Percentiles rank a stretch among this genome's conserved stretches.
Conservation (phyloP, 2,329 filamentous ascomycete genomes). For the Aspergillus aculeatus region DNA sequence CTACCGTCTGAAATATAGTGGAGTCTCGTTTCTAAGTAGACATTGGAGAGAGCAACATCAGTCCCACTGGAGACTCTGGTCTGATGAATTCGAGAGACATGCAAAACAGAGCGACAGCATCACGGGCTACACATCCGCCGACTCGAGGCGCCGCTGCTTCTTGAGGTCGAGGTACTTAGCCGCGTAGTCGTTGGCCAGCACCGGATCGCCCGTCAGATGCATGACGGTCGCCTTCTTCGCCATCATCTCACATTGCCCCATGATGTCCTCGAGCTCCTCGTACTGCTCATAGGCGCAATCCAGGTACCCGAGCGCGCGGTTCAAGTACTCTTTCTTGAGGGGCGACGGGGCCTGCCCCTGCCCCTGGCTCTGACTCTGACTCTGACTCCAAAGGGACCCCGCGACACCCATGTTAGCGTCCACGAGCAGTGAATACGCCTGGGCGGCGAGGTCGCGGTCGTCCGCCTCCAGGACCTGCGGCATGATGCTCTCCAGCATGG, state of each 20-base stretch:
- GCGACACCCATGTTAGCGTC: slow-evolving; percentile 79
- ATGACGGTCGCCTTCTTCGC: slow-evolving; percentile 79
- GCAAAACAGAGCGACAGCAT: not conserved
- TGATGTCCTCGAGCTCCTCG: slow-evolving; percentile 64
- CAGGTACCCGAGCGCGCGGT: slow-evolving; percentile 59
- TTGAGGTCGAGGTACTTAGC: slow-evolving; percentile 63
- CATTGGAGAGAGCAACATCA: not conserved
- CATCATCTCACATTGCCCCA: slow-evolving; percentile 74
- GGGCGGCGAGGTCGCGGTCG: slow-evolving; percentile 61
- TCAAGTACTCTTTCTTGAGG: slow-evolving; percentile 56
- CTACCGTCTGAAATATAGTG: not conserved
- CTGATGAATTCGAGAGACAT: no score
- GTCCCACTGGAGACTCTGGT: no score
- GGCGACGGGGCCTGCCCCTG: slow-evolving; percentile 19
- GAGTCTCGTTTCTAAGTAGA: not conserved
- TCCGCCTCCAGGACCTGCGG: slow-evolving; percentile 75
- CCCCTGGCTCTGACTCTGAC: slow-evolving; percentile 12
- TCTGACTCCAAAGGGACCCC: slow-evolving; percentile 43
- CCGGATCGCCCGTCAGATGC: slow-evolving; percentile 64
- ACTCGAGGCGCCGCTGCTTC: slow-evolving; percentile 32
- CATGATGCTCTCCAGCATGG: slow-evolving; percentile 66
- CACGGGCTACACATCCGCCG: not conserved
- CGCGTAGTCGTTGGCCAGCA: slow-evolving; percentile 64
- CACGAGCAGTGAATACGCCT: slow-evolving; percentile 67
- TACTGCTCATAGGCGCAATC: slow-evolving; percentile 65